Base-by-base conservation (phyloP, 345 rosid genomes). In the Lepidium didymum region DNA sequence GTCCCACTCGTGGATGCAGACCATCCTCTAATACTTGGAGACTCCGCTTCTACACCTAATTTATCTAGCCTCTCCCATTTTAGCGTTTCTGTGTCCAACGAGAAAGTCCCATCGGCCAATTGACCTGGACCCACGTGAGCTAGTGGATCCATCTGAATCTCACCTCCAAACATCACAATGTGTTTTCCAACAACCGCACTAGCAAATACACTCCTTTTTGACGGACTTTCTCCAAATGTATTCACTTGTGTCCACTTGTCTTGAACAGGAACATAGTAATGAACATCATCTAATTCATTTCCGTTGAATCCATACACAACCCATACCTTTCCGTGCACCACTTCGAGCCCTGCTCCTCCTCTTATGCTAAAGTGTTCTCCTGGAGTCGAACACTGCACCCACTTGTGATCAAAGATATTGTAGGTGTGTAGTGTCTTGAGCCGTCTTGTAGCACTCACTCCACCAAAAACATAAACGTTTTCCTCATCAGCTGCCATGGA, bases 401-500 rank as follows among this genome's bases (percentile, higher is more conserved):
- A 74, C 35, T 74, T 74, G 27, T 57, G 7, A 18, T 73, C 67
- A 42, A 3, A 19, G 45, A 65, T 42, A 67, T 73, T 58, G 61
- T 65, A 73, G 8, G 43, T 45, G n/a, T 66, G 59, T 6, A 73
- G 40, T 8, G 65, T 66, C 14, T 73, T 65, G 55, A 73, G 37
- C 6, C 77, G 53, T 1, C 0, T 15, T 12, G 67, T 19, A 40
- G 21, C 29, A 40, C 72, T 3, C 44, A 64, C 70, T n/a, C 77
- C 77, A 65, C 77, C 77, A 9, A 73, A 73, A 23, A 73, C 72
- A 25, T 65, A 73, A 18, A 73, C 19, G 54, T 49, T 65, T 1
- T 46, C 33, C 12, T 65, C 77, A 73, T 73, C 72, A 2, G 77
- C 65, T n/a, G 67, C 77, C 77, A 73, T 66, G 10, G 77, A 57